These are phyloP conservation scores for Pestalotiopsis sp. DNA, from an alignment of 2,329 filamentous ascomycete genomes.

Conservation along the genomic window DNA sequence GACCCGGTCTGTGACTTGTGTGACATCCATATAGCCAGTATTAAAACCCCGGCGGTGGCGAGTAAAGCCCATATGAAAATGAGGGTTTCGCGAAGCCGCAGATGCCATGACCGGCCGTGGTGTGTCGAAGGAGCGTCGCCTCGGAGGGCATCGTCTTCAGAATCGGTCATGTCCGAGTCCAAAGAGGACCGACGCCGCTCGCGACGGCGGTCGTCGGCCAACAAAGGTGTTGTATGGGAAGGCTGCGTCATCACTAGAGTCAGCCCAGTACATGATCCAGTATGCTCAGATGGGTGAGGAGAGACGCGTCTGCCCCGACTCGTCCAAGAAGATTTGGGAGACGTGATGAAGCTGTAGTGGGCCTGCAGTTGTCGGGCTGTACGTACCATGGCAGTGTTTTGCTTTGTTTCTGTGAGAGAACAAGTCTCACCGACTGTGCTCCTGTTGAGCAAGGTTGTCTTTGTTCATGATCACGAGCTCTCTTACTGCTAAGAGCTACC, in stretches of 20 bases:
- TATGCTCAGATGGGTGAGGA: constrained; percentile 1
- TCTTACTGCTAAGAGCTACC: background rate
- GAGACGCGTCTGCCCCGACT: background rate
- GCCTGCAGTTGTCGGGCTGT: background rate
- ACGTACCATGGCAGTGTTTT: background rate
- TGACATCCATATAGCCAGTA: constrained; percentile 77
- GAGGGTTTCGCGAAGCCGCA: constrained; percentile 67
- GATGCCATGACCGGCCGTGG: constrained; percentile 26
- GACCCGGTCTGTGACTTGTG: constrained; percentile 61
- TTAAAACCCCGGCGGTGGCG: constrained; percentile 76
- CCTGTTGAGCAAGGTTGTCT: background rate
- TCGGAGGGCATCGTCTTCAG: constrained; percentile 38
- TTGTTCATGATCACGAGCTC: background rate
- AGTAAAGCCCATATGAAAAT: constrained; percentile 82
- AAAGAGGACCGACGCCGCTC: constrained; percentile 22
- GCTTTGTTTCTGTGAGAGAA: background rate
- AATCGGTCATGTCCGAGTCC: constrained; percentile 20
- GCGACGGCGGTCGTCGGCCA: constrained; percentile 27
- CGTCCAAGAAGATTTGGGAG: background rate
- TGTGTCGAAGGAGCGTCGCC: constrained; percentile 27
- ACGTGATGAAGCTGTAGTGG: background rate
- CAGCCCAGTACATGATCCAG: background rate
- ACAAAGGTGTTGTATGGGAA: constrained; percentile 30
- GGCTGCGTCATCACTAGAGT: constrained; percentile 18
- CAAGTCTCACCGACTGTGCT: background rate